Base-by-base conservation (phyloP, 768 basidiomycete species). In the Cystobasidium ongulense region DNA sequence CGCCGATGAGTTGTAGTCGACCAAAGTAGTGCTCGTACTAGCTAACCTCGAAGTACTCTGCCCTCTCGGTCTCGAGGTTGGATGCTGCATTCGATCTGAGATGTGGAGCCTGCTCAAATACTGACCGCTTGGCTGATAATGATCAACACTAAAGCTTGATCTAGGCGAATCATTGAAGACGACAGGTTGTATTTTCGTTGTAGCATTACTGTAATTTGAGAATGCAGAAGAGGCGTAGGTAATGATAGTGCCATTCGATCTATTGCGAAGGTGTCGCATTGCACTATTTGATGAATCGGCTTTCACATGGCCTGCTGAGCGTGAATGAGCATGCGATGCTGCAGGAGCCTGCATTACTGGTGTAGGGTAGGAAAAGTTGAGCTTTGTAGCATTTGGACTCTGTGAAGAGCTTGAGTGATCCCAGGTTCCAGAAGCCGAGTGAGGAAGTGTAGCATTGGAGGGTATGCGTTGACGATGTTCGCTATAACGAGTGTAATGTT, bases 161-260 rank as follows among this genome's bases (percentile, higher is more conserved):
- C 27, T 27, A 27, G 57, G 57, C 3, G 57, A 59, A 59, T 59
- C 57, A 59, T 59, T 31, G 33, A 59, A 59, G 11, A 29, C 57
- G 3, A 59, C 57, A 29, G 57, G 57, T 29, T 59, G 57, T 29
- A 59, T 59, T 10, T 29, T n/a, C 5, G 57, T 35, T 15, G 57
- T 59, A 17, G 57, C 33, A 59, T 29, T 59, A 59, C 57, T 59
- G 15, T 29, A 21, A 27, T 59, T 59, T 10, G 57, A 59, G 57
- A 59, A 59, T 29, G 57, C 25, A 59, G 57, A 59, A 59, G 57
- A 59, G 29, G 57, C 57, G 29, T 59, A 59, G 3, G 57, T 59
- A 15, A 29, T 59, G 7, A 59, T 27, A 15, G 57, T 59, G 17
- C 57, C 57, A 35, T 59, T 59, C 17, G 57, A 59, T 59, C 57